Base-by-base conservation (phyloP, 1,284 basidiomycete genomes). In the Salmacisia buchloeana region DNA sequence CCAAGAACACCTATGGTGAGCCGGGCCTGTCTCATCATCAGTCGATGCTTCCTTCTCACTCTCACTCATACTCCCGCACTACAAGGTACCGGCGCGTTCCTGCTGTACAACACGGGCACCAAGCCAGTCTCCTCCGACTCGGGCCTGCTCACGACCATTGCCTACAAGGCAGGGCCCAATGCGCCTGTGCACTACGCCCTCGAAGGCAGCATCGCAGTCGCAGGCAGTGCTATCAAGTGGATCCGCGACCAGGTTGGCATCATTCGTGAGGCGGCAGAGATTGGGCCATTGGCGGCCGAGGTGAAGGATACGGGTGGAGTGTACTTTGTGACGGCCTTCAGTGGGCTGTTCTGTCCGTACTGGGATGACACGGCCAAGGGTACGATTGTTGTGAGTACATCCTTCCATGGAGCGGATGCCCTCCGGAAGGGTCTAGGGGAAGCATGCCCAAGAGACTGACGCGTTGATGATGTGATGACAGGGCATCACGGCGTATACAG, bases 251-350 rank as follows among this genome's bases (percentile, higher is more conserved):
- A 90, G 38, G 86, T 98, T 84, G 83, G 84, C 27, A 81, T 98
- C 69, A 94, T 98, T 76, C 81, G 86, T 46, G 85, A 88, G 41
- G 90, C 92, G 0, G 81, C 81, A 21, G 91, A 97, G 65, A 89
- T 97, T 74, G 96, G 97, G 76, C 84, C 84, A 18, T 85, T 97
- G 41, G 94, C 92, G 1, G 86, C 85, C 4, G 85, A 87, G 49
- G 92, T 89, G 46, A 82, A 86, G 18, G 86, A 89, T 75, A 89
- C 91, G 0, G 94, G 90, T 49, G 94, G 94, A n/a, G 85, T 97
- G 38, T 97, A 92, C 83, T 98, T 98, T 76, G 94, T 98, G 41
- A 94, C 94, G 0, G 94, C 91, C 9, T 96, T 97, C 83, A 89
- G 89, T 61, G 94, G 93, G 66, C 84, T 97, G 36, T 86, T 94